Base-by-base conservation (phyloP, 257 asterid species). In the Ilex aquifolium region DNA sequence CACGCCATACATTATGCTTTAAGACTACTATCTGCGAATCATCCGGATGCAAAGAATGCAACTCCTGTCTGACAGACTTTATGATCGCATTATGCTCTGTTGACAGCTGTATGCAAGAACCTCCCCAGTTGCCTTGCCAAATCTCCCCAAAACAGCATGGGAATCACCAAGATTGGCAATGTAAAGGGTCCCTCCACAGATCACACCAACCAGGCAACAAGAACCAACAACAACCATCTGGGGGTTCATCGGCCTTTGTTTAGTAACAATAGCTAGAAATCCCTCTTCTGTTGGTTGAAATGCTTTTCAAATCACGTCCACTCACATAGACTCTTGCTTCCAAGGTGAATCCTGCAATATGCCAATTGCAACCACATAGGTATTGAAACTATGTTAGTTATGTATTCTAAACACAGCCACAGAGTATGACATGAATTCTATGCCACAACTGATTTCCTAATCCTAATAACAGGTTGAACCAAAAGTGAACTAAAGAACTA, bases 1-100 rank as follows among this genome's bases (percentile, higher is more conserved):
- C 96, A 16, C 96, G 91, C 95, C 96, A 85, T 36, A 85, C 91
- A 32, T 83, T 88, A 73, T 88, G 96, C 83, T 79, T 88, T 44
- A 82, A 72, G 68, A 86, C 93, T 16, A 88, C 96, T 51, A 88
- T 83, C 3, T 88, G 84, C 3, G 96, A 66, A 79, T 86, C 93
- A 70, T 88, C 87, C 4, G 95, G 96, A 76, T 88, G 96, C 57
- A 79, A 57, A 4, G 88, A 76, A 32, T 69, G 87, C 73, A 88
- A 69, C 69, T 88, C 96, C 55, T 86, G 90, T 53, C 96, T 74
- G 69, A 88, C 93, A 39, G 95, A 80, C 56, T 85, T 85, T 10
- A 75, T 54, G 69, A 82, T 82, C 13, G 95, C 93, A 63, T 88
- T 88, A 73, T 88, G 96, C 72, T 88, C 96, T 0, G 83, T 78